These are phyloP conservation scores for Candida coleopterorum DNA, from an alignment of 805 yeast genomes.

Conservation along the genomic window DNA sequence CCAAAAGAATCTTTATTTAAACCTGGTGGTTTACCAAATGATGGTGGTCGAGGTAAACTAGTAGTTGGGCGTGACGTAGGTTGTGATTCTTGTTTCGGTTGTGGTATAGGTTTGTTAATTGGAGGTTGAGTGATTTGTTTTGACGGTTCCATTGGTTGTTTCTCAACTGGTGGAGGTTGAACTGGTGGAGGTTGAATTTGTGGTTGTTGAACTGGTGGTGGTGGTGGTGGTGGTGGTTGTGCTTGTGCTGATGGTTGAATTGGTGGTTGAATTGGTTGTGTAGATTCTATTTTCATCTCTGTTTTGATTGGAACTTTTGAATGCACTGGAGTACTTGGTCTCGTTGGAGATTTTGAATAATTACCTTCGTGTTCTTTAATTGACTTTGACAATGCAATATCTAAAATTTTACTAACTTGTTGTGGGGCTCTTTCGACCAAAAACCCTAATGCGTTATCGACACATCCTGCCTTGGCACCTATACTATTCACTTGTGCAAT, in stretches of 20 bases:
- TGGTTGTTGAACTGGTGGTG: slow-evolving; percentile 1
- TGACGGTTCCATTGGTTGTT: slow-evolving; percentile 2
- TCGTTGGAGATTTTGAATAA: slow-evolving; percentile 17
- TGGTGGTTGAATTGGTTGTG: slow-evolving; percentile 2
- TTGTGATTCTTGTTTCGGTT: neutral
- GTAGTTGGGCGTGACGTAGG: neutral
- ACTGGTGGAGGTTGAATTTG: neutral
- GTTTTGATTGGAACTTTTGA: slow-evolving; percentile 5
- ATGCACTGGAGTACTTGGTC: slow-evolving; percentile 17
- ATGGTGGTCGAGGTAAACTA: slow-evolving; percentile 18
- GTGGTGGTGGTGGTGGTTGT: slow-evolving; percentile 1
- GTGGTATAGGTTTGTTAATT: neutral
- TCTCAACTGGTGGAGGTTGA: neutral
- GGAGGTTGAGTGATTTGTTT: slow-evolving; percentile 1
- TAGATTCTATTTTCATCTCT: too few relatives aligned
- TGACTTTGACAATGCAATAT: slow-evolving; percentile 77
- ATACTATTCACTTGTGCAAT: slow-evolving; percentile 86
- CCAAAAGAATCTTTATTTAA: slow-evolving; percentile 17
- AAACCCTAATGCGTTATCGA: slow-evolving; percentile 72
- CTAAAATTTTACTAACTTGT: slow-evolving; percentile 71
- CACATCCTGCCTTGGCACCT: slow-evolving; percentile 78
- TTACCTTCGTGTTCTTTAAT: slow-evolving; percentile 43
- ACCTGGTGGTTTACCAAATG: slow-evolving; percentile 25
- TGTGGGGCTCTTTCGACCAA: slow-evolving; percentile 78
- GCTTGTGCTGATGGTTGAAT: neutral